Conservation (phyloP, 139 green algal genomes). For the Micractinium conductrix region DNA sequence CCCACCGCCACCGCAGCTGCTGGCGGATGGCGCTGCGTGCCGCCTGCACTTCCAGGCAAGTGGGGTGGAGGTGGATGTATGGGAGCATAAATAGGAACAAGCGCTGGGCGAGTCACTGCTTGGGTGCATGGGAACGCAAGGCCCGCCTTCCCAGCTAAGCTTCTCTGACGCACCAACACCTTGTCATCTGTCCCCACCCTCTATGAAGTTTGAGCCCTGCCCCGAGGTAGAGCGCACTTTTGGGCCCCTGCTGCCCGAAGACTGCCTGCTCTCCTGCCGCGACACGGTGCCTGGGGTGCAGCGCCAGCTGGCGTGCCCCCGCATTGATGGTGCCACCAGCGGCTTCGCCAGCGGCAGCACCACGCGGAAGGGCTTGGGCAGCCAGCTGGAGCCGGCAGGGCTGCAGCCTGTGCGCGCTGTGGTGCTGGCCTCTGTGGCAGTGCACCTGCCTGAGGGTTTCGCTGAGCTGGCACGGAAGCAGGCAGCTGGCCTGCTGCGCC, state of each 20-base stretch:
- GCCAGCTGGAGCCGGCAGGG: constrained; percentile 2
- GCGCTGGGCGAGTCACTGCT: no score
- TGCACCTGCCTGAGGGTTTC: constrained; percentile 30
- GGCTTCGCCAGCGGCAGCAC: neutral
- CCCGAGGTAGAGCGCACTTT: constrained; percentile 51
- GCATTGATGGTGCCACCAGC: neutral
- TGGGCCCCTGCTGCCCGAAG: constrained; percentile 58
- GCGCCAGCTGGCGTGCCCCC: neutral
- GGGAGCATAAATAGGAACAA: no score
- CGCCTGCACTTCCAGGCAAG: constrained; percentile 24
- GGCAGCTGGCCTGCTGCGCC: neutral
- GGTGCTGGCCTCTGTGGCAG: neutral
- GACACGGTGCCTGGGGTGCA: constrained; percentile 53
- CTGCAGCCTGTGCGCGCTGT: constrained; percentile 18
- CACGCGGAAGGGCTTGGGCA: neutral
- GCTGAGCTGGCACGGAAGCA: neutral
- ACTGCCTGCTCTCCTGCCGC: constrained; percentile 68
- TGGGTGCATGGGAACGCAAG: no score
- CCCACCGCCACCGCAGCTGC: constrained; percentile 12
- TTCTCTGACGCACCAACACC: no score
- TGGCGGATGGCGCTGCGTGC: constrained; percentile 20
- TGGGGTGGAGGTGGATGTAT: neutral
- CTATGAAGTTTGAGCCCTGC: constrained; percentile 60
- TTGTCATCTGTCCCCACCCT: no score
- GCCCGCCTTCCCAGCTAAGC: no score